Evolutionary conservation across 345 rosid species (phyloP).

Genomic region (Rhodomyrtus tomentosa): DNA sequence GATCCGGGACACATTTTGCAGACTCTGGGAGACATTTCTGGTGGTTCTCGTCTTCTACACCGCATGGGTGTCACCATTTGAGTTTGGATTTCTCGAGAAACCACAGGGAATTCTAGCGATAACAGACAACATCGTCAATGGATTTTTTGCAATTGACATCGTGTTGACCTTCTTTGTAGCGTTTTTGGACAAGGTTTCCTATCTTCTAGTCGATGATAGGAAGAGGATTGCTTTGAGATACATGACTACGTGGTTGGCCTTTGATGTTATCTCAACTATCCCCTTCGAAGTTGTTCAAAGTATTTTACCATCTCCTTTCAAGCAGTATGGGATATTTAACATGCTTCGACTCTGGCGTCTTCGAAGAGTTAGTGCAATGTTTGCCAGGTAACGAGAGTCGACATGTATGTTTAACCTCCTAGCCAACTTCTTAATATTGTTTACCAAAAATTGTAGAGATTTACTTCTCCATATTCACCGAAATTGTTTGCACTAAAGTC

Average conservation of each 20-base stretch:
- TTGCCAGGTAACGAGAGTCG: constrained; percentile 11
- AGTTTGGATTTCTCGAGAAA: constrained; percentile 47
- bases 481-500: background rate
- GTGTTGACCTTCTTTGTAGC: constrained; percentile 74
- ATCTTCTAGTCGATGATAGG: constrained; percentile 50
- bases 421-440: background rate
- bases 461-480: background rate
- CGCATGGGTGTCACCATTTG: constrained; percentile 90
- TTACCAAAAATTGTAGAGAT: background rate
- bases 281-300: constrained; percentile 48
- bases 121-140: constrained; percentile 54
- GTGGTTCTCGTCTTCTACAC: constrained; percentile 73
- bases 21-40: constrained; percentile 61
- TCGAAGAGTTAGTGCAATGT: constrained; percentile 59
- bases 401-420: background rate
- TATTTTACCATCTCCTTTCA: constrained; percentile 29
- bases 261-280: constrained; percentile 61
- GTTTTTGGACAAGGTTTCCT: constrained; percentile 53
- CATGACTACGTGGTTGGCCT: constrained; percentile 33
- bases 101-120: constrained; percentile 37
- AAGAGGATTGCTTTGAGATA: constrained; percentile 58
- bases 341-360: constrained; percentile 96
- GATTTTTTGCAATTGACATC: constrained; percentile 57
- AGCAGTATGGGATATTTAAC: constrained; percentile 50
- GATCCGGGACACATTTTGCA: constrained; percentile 9